These are phyloP conservation scores for Drechslera avenae DNA, from an alignment of 2,329 filamentous ascomycete genomes.

Conservation along the genomic window DNA sequence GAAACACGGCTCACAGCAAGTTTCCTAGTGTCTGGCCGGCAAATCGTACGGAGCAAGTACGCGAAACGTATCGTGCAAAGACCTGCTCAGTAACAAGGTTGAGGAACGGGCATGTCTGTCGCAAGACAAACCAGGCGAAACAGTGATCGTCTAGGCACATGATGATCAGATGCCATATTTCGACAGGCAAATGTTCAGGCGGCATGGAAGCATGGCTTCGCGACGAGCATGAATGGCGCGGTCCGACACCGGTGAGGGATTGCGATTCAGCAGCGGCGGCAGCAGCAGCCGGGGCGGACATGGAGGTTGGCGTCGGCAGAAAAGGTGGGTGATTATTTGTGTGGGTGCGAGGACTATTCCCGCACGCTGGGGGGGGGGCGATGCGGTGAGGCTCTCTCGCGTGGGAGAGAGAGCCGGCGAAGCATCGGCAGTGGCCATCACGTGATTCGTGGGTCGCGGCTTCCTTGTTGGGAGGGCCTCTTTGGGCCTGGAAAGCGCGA, in stretches of 20 bases:
- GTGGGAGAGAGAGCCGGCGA: conserved; percentile 26
- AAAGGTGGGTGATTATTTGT: conserved; percentile 1
- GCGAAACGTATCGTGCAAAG: conserved; percentile 21
- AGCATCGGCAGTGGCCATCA: conserved; percentile 23
- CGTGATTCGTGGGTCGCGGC: conserved; percentile 2
- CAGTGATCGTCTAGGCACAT: conserved; percentile 20
- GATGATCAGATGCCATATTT: conserved; percentile 24
- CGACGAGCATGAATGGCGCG: conserved; percentile 6
- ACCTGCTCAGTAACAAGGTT: conserved; percentile 22
- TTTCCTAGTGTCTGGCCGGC: conserved; percentile 18
- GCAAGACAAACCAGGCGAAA: conserved; percentile 29
- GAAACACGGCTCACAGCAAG: conserved; percentile 23
- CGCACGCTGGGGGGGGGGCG: conserved; percentile 7
- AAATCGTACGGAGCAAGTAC: conserved; percentile 24
- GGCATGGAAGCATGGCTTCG: conserved; percentile 11
- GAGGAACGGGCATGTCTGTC: conserved; percentile 21
- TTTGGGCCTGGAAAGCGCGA: conserved; percentile 8
- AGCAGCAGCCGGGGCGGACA: conserved; percentile 3
- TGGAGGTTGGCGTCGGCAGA: conserved; percentile 16
- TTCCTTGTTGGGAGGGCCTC: conserved; percentile 16
- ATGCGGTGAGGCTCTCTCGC: conserved; percentile 17
- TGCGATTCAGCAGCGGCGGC: conserved; percentile 13
- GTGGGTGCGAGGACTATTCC: conserved; percentile 18
- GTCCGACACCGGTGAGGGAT: conserved; percentile 16
- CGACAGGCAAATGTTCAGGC: conserved; percentile 19